Base-by-base conservation (phyloP, 1,284 basidiomycete genomes). In the Cryptococcus maquisensis region DNA sequence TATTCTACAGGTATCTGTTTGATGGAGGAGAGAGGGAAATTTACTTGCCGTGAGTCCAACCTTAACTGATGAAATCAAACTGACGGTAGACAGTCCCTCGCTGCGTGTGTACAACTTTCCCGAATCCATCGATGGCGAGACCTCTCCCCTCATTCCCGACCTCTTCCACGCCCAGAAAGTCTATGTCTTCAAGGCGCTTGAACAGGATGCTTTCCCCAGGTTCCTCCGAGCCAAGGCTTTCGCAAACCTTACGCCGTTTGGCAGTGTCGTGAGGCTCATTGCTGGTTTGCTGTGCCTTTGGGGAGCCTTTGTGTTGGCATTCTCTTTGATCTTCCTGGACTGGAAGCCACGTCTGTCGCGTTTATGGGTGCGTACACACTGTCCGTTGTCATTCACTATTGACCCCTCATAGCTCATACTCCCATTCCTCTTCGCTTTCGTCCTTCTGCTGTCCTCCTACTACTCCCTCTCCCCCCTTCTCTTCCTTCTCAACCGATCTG, bases 161-260 rank as follows among this genome's bases (percentile, higher is more conserved):
- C 88, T 98, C 81, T 98, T 97, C 79, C 91, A 98, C 72, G 79
- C 86, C 2, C 95, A 98, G 78, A 98, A 98, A 79, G 90, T 96
- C 70, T 97, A 96, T 71, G 92, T 94, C 69, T 96, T 95, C 81
- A 83, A 90, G 51, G 91, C 91, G 4, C 95, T 97, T 86, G 94
- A 97, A 73, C 88, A 93, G 75, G 93, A 97, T 69, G 89, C 90
- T n/a, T 98, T 95, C 80, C 91, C 92, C 44, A 83, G 93, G 3
- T 98, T 98, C 82, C 79, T 98, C 51, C 83, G 95, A 53, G 86
- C 90, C 4, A 98, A 98, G 77, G 93, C 94, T 9, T 98, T 98
- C 71, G 91, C 92, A 40, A 98, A 98, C 75, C 79, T 98, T 53
- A 97, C 94, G 0, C 92, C 93, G 10, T 82, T 95, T 57, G 88